Conservation (phyloP, 2,329 filamentous ascomycete species). For the Bipolaris zeicola region DNA sequence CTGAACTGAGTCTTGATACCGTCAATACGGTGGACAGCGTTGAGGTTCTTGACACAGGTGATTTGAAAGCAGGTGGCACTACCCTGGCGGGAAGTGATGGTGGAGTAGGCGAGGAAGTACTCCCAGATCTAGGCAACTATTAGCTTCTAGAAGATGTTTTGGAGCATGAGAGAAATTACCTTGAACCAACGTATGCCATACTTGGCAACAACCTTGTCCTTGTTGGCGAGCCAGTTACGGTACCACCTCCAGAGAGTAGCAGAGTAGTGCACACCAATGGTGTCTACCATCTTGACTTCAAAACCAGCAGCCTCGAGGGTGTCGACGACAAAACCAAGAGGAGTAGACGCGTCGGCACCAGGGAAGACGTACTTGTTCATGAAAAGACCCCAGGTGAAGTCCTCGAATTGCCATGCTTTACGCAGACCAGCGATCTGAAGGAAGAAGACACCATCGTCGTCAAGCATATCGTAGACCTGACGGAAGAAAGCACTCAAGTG, state of each 20-base stretch:
- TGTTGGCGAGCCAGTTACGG: slow-evolving; percentile 95
- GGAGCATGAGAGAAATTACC: slow-evolving; percentile 61
- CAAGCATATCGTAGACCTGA: slow-evolving; percentile 93
- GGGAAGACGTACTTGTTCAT: slow-evolving; percentile 99
- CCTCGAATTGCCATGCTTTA: slow-evolving; percentile 96
- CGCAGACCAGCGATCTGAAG: slow-evolving; percentile 93
- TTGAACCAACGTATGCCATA: slow-evolving; percentile 96
- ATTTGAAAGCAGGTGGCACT: slow-evolving; percentile 87
- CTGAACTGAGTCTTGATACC: slow-evolving; percentile 72
- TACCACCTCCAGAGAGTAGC: slow-evolving; percentile 98
- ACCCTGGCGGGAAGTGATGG: slow-evolving; percentile 83
- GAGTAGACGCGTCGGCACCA: slow-evolving; percentile 92
- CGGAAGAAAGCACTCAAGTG: slow-evolving; percentile 80
- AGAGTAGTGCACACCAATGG: slow-evolving; percentile 94
- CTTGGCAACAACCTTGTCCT: slow-evolving; percentile 90
- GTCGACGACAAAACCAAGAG: slow-evolving; percentile 84
- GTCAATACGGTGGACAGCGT: slow-evolving; percentile 80
- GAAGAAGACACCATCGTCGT: slow-evolving; percentile 95
- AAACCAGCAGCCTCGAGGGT: slow-evolving; percentile 85
- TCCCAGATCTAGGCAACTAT: slow-evolving; percentile 76
- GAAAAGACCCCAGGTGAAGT: slow-evolving; percentile 96
- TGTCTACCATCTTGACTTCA: slow-evolving; percentile 91
- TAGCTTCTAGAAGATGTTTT: slow-evolving; percentile 5
- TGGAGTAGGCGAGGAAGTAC: slow-evolving; percentile 85
- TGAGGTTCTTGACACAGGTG: slow-evolving; percentile 86